A percentile compares a stretch with the other conserved stretches of the same genome.
phyloP scores from a whole-genome alignment of 805 yeast genomes.

The Metschnikowia kofuensis region DNA sequence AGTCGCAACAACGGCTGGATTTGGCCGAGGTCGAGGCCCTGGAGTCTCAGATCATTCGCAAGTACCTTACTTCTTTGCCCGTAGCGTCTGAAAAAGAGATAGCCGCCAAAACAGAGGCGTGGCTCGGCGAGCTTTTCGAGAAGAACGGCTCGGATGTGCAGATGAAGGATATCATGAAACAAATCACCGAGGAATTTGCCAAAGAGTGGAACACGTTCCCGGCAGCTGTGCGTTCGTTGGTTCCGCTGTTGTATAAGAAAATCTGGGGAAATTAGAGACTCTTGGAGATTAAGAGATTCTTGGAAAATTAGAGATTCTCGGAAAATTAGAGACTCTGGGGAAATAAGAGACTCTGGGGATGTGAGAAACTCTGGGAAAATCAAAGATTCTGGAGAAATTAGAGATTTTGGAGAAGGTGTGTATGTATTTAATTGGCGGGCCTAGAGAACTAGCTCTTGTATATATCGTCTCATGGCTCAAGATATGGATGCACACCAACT shows the following conservation, averaged over 20 bases:
- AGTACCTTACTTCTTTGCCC: slow-evolving; percentile 40
- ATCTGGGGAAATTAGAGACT: slow-evolving; percentile 11
- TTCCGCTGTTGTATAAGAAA: slow-evolving; percentile 19
- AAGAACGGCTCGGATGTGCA: slow-evolving; percentile 3
- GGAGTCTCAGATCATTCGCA: slow-evolving; percentile 43
- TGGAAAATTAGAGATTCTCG: too few relatives aligned
- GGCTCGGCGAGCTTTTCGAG: slow-evolving; percentile 16
- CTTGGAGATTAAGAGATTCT: too few relatives aligned
- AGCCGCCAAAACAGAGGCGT: slow-evolving; percentile 25
- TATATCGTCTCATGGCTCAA: too few relatives aligned
- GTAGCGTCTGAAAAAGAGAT: slow-evolving; percentile 47
- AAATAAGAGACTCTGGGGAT: too few relatives aligned
- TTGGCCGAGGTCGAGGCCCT: slow-evolving; percentile 50
- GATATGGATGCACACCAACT: too few relatives aligned
- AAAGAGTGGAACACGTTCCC: slow-evolving; percentile 20
- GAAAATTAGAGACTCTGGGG: too few relatives aligned
- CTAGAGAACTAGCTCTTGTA: too few relatives aligned
- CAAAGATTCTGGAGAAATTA: too few relatives aligned
- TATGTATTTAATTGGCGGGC: too few relatives aligned
- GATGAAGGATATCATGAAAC: slow-evolving; percentile 12
- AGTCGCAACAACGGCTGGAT: slow-evolving; percentile 46
- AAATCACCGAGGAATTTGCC: slow-evolving; percentile 18
- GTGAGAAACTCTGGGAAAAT: too few relatives aligned
- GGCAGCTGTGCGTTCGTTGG: slow-evolving; percentile 17
- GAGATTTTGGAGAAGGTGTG: too few relatives aligned